Conservation (phyloP, 257 asterid genomes). For the Euphrasia confusa region DNA sequence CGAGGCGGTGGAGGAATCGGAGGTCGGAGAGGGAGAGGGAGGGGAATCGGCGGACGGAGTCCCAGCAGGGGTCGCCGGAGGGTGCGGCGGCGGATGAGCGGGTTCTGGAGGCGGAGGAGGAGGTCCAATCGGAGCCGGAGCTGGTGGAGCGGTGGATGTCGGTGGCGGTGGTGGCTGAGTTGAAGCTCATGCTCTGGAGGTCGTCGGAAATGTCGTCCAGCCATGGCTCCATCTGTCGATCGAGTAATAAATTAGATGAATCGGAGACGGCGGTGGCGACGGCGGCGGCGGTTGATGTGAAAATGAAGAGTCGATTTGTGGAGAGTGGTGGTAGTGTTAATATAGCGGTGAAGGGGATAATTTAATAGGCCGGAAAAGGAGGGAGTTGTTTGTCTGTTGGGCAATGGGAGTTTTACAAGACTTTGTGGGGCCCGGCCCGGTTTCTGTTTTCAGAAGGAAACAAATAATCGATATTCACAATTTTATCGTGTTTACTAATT, state of each 20-base stretch:
- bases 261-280: not conserved
- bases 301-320: not conserved
- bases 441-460: no score
- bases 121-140: constrained; percentile 84
- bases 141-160: constrained; percentile 84
- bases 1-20: constrained; percentile 86
- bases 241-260: not conserved
- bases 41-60: constrained; percentile 55
- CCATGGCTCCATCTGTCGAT: constrained; percentile 59
- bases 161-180: constrained; percentile 66
- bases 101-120: constrained; percentile 49
- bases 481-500: no score
- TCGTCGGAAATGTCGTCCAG: constrained; percentile 73
- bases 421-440: not conserved
- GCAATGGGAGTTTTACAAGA: not conserved
- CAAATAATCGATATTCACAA: no score
- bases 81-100: constrained; percentile 42
- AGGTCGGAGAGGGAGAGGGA: constrained; percentile 62
- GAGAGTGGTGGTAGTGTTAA: not conserved
- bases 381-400: constrained; percentile 18
- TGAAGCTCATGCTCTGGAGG: constrained; percentile 88
- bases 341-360: constrained; percentile 11
- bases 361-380: constrained; percentile 38
- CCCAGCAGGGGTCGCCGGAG: constrained; percentile 77
- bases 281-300: constrained; percentile 20